Percentiles rank a stretch among this genome's conserved stretches.
These are phyloP conservation scores for Castanospermum australe DNA, from an alignment of 306 rosid genomes.

Conservation along the genomic window DNA sequence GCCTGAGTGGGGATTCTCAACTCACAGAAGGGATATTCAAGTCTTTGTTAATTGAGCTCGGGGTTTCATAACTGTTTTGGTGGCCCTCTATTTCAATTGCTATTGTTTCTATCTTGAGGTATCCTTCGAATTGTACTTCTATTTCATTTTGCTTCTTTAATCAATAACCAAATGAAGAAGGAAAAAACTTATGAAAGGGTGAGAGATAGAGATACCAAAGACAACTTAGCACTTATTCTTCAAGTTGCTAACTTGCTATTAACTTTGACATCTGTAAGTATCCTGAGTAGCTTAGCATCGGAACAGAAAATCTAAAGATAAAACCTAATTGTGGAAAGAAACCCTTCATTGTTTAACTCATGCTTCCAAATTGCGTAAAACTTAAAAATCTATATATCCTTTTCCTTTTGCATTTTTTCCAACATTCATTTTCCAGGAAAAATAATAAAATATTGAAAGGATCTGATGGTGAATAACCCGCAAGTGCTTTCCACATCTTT, in stretches of 20 bases:
- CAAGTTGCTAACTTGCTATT: neutral
- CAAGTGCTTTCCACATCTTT: constrained; percentile 98
- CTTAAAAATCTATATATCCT: neutral
- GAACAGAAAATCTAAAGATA: neutral
- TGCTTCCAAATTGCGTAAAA: neutral
- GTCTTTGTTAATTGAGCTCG: neutral
- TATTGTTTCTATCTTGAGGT: neutral
- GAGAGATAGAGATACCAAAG: neutral
- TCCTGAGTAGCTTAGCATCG: neutral
- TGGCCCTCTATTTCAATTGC: neutral
- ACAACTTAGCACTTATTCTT: neutral
- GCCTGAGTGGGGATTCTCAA: neutral
- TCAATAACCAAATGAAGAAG: neutral
- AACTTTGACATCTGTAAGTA: neutral
- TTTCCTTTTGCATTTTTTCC: neutral
- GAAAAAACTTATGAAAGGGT: too few relatives aligned
- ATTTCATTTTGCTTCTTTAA: neutral
- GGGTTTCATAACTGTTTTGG: neutral
- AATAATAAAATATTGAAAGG: neutral
- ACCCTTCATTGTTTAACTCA: neutral
- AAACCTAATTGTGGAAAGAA: too few relatives aligned
- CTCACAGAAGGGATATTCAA: neutral
- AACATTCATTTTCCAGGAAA: neutral
- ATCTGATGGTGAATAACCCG: constrained; percentile 44
- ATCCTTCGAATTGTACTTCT: neutral